These are phyloP conservation scores for Paraurostyla sp. DNA, from an alignment of 73 alveolate species.

Conservation along the genomic window DNA sequence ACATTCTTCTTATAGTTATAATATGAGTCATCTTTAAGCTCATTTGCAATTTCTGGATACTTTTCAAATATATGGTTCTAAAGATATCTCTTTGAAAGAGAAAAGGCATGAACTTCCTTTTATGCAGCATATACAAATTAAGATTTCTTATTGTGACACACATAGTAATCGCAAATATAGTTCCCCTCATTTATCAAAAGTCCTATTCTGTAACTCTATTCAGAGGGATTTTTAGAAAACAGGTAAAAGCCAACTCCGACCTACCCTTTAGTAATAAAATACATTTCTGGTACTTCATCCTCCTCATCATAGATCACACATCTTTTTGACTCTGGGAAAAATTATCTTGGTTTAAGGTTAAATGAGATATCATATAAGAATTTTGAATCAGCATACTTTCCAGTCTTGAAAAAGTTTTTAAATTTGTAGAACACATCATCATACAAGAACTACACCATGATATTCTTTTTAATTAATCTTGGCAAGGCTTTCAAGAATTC, in stretches of 20 bases:
- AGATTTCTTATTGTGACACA: conserved; percentile 56
- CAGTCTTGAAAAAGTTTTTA: conserved; percentile 64
- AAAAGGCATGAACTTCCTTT: conserved; percentile 48
- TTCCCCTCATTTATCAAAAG: conserved; percentile 6
- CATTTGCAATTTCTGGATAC: conserved; percentile 67
- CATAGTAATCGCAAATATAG: conserved; percentile 71
- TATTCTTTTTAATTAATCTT: conserved; percentile 65
- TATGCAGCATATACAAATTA: conserved; percentile 67
- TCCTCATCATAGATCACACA: conserved; percentile 63
- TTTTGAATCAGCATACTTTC: conserved; percentile 59
- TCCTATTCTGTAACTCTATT: conserved; percentile 34
- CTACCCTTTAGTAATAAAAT: conserved; percentile 63
- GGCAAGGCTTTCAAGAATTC: conserved; percentile 74
- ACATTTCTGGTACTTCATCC: conserved; percentile 75
- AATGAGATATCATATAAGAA: conserved; percentile 70
- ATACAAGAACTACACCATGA: conserved; percentile 67
- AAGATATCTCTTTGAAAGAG: conserved; percentile 48
- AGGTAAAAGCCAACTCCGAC: conserved; percentile 74
- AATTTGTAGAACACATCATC: conserved; percentile 67
- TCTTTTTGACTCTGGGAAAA: conserved; percentile 54
- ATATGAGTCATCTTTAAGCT: conserved; percentile 36
- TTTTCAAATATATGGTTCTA: conserved; percentile 51
- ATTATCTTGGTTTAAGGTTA: conserved; percentile 63
- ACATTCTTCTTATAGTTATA: conserved; percentile 44
- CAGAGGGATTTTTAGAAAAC: conserved; percentile 45